Conservation (phyloP, 371 early-diverging fungal genomes). For the Choanephora cucurbitarum region DNA sequence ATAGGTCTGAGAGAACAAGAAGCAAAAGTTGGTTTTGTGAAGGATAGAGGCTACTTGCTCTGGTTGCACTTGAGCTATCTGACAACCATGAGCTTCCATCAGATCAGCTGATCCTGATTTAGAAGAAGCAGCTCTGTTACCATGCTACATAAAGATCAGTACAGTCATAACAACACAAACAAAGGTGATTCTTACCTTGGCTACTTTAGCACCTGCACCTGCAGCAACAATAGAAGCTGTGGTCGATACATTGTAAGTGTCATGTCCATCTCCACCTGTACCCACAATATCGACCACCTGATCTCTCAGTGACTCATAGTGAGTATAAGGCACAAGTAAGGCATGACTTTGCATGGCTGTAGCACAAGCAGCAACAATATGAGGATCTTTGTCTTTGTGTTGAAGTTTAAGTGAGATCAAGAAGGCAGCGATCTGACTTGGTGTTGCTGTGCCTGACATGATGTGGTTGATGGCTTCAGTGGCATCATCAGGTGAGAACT, state of each 20-base stretch:
- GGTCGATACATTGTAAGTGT: conserved; percentile 96
- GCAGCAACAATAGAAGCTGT: conserved; percentile 92
- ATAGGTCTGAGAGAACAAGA: conserved; percentile 89
- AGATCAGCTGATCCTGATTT: conserved; percentile 94
- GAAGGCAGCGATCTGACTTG: conserved; percentile 87
- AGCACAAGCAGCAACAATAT: conserved; percentile 80
- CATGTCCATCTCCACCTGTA: conserved; percentile 97
- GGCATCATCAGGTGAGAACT: conserved; percentile 72
- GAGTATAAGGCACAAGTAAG: conserved; percentile 51
- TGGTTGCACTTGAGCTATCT: conserved; percentile 67
- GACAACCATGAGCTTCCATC: conserved; percentile 83
- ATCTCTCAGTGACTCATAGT: conserved; percentile 41
- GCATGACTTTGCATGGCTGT: conserved; percentile 66
- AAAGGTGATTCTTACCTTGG: conserved; percentile 72
- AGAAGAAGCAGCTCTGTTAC: conserved; percentile 93
- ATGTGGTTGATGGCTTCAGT: conserved; percentile 68
- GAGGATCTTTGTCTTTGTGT: conserved; percentile 74
- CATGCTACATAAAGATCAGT: conserved; percentile 65
- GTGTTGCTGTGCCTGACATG: conserved; percentile 74
- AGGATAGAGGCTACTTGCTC: conserved; percentile 67
- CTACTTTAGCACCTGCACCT: conserved; percentile 90
- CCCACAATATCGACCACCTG: conserved; percentile 92
- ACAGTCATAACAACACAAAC: not conserved
- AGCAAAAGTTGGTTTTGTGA: conserved; percentile 79
- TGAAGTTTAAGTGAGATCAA: conserved; percentile 73